These are phyloP conservation scores for Sclerotinia minor DNA, from an alignment of 2,329 filamentous ascomycete species.

Conservation along the genomic window DNA sequence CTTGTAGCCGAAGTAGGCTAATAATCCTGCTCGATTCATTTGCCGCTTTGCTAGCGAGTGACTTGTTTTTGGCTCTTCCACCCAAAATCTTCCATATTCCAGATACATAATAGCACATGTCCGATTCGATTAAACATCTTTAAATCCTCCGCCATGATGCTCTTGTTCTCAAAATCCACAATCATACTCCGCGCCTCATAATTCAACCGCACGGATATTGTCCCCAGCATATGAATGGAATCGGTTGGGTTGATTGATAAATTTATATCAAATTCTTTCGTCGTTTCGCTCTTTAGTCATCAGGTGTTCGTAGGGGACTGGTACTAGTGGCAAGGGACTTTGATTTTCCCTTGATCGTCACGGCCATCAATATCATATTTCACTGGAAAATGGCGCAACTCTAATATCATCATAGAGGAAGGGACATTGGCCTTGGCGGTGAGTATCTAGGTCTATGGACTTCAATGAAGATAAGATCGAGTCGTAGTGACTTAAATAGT, in stretches of 20 bases:
- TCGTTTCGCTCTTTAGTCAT: neutral
- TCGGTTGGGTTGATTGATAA: neutral
- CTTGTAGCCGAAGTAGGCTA: no score
- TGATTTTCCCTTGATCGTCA: neutral
- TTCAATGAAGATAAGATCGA: neutral
- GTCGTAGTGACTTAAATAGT: neutral
- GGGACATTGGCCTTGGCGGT: neutral
- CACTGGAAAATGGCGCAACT: neutral
- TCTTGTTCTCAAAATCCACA: neutral
- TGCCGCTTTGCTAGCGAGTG: no score
- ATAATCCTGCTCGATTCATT: no score
- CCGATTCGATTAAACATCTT: neutral
- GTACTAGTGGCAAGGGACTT: neutral
- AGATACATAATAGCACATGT: no score
- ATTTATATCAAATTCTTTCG: neutral
- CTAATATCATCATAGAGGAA: neutral
- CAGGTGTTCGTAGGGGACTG: neutral
- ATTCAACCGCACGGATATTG: neutral
- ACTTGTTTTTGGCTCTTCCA: no score
- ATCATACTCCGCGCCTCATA: neutral
- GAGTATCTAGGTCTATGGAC: neutral
- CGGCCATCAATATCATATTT: neutral
- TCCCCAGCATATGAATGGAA: neutral
- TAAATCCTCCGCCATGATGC: neutral
- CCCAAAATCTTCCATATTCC: no score